Evolutionary conservation across 2,329 filamentous ascomycete species (phyloP).

Genomic region (Aspergillus neoniger): DNA sequence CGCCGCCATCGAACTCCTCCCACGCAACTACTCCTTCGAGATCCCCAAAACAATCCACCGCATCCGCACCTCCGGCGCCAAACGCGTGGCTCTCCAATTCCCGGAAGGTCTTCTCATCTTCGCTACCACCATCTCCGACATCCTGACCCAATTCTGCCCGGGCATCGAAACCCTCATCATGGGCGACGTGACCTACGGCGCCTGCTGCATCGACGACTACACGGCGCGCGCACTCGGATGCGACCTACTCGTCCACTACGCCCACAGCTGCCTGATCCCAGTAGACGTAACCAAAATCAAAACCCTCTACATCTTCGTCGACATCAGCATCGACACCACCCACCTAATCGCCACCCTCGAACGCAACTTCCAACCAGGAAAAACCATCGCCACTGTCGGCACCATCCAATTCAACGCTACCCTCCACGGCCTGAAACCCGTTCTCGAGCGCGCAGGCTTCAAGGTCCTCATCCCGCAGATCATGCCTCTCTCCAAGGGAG

Average conservation of each 20-base stretch:
- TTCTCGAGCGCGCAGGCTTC: conserved; percentile 82
- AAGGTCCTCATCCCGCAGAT: conserved; percentile 87
- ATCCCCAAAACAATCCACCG: conserved; percentile 97
- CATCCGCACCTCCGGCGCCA: conserved; percentile 76
- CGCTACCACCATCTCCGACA: conserved; percentile 96
- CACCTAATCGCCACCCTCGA: conserved; percentile 86
- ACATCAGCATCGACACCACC: conserved; percentile 89
- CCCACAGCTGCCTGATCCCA: conserved; percentile 93
- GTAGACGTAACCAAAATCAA: conserved; percentile 96
- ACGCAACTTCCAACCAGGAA: conserved; percentile 81
- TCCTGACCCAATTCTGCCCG: conserved; percentile 89
- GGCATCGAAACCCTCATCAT: conserved; percentile 93
- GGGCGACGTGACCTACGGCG: conserved; percentile 98
- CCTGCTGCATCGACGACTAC: conserved; percentile 98
- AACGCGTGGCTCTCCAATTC: conserved; percentile 90
- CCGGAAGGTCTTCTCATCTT: conserved; percentile 94
- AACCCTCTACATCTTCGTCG: conserved; percentile 96
- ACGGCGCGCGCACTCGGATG: conserved; percentile 92
- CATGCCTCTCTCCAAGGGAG: conserved; percentile 85
- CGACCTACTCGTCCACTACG: conserved; percentile 93
- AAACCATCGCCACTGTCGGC: conserved; percentile 88
- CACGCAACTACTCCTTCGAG: conserved; percentile 97
- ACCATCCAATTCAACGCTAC: conserved; percentile 99
- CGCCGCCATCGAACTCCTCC: conserved; percentile 81
- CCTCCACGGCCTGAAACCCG: conserved; percentile 78